Evolutionary conservation across 371 early-diverging fungal genomes (phyloP), one percentile per base, ranked within the genome.

Genomic region (Zopfochytrium polystomum): DNA sequence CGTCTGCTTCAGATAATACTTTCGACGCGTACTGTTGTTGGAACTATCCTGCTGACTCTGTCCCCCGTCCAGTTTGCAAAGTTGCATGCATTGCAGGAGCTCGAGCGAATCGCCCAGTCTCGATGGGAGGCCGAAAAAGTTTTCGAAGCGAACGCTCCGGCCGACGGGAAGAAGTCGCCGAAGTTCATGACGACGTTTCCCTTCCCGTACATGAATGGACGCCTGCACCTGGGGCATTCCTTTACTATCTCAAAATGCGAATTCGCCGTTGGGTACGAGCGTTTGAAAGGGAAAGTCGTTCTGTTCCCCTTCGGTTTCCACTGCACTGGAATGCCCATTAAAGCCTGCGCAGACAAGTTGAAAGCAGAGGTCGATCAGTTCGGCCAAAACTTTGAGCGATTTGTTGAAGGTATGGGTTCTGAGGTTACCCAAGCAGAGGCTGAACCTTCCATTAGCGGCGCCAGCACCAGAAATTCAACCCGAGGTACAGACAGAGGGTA

Each of bases 241-340:
- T 99, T 98, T 77, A 90, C 97, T 1, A 72, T 98, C 56, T 92
- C 96, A 52, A 99, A 99, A 78, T 85, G 89, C 55, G 99, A 99
- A 68, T 99, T 99, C 74, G 88, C 92, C 22, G 81, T 86, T 11
- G 93, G 96, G 45, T 99, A 90, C 76, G 89, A 96, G 65, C 86
- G 95, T 63, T 75, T 99, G 72, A 82, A 91, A 77, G 99, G 99
- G 48, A 96, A 93, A 78, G 85, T 90, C 52, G 92, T 89, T 47
- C 83, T 99, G 58, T 94, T 99, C 61, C 99, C 99, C 29, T 92
- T 98, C 70, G 97, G 96, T 43, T 99, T 99, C 86, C 99, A 99
- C 74, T 92, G 92, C 65, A 99, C 99, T 3, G 99, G 99, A 58
- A 99, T 99, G 99, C 99, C 99, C 42, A 99, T 99, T 79, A 95